These are phyloP conservation scores for Rhizophagus prolifer DNA, from an alignment of 192 early-diverging fungal species.

Conservation along the genomic window DNA sequence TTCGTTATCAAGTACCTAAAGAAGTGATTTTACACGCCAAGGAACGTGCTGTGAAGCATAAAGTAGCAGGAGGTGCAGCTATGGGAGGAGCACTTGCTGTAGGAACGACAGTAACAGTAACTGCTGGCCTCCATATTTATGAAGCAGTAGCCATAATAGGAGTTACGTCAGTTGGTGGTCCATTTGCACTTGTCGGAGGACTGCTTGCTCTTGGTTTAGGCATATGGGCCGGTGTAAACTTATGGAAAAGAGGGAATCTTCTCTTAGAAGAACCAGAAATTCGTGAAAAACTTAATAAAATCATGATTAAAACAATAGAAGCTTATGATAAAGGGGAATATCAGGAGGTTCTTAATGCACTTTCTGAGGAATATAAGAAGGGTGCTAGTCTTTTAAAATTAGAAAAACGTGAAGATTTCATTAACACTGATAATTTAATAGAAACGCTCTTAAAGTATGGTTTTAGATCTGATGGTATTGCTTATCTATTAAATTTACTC, in stretches of 20 bases:
- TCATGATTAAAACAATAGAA: not conserved
- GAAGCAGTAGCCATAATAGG: not conserved
- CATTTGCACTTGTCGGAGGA: not conserved
- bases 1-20: not conserved
- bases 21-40: not conserved
- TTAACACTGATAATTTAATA: not conserved
- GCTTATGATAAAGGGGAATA: slow-evolving; percentile 5
- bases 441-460: not conserved
- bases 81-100: not conserved
- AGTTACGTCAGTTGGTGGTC: not conserved
- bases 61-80: not conserved
- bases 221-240: not conserved
- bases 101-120: not conserved
- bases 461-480: slow-evolving; percentile 1
- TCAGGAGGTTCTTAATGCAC: not conserved
- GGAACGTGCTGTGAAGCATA: not conserved
- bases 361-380: not conserved
- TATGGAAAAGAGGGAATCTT: not conserved
- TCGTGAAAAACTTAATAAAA: not conserved
- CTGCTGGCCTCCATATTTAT: not conserved
- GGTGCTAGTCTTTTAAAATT: not conserved
- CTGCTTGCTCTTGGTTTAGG: not conserved
- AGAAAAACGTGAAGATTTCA: not conserved
- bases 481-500: not conserved
- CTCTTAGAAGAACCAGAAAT: not conserved